Conservation (phyloP, 352 stramenopile genomes). For the Phytophthora meadii region DNA sequence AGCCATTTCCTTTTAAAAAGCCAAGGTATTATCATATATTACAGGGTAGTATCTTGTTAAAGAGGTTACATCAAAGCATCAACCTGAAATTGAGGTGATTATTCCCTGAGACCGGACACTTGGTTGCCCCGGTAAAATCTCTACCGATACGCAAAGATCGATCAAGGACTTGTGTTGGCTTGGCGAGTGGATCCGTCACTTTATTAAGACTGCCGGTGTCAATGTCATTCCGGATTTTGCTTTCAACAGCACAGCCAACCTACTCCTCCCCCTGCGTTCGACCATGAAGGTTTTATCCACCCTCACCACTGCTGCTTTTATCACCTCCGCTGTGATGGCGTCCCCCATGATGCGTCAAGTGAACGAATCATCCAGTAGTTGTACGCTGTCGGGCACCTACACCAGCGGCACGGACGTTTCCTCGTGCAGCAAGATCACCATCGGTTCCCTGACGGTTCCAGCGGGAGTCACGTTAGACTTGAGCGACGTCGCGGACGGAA, state of each 20-base stretch:
- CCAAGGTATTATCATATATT: background rate
- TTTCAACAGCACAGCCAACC: background rate
- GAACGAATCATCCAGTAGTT: conserved; percentile 17
- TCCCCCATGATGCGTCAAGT: conserved; percentile 30
- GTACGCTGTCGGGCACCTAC: conserved; percentile 48
- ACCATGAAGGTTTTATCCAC: conserved; percentile 28
- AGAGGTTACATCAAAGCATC: background rate
- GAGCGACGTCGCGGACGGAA: conserved; percentile 32
- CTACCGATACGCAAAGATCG: background rate
- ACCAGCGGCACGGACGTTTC: conserved; percentile 29
- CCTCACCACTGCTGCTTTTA: conserved; percentile 3
- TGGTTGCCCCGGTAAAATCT: background rate
- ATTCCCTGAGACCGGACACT: background rate
- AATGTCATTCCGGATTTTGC: background rate
- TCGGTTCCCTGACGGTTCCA: conserved; percentile 37
- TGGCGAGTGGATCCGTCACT: background rate
- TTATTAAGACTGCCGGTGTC: background rate
- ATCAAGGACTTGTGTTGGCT: background rate
- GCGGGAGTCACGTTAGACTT: conserved; percentile 45
- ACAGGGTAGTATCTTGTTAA: background rate
- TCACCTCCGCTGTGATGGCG: conserved; percentile 5
- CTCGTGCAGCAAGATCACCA: conserved; percentile 33
- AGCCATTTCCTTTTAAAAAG: background rate
- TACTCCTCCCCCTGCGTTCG: background rate
- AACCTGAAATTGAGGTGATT: background rate